Conservation (phyloP, 2,329 filamentous ascomycete genomes). For the Epichloe amarillans region DNA sequence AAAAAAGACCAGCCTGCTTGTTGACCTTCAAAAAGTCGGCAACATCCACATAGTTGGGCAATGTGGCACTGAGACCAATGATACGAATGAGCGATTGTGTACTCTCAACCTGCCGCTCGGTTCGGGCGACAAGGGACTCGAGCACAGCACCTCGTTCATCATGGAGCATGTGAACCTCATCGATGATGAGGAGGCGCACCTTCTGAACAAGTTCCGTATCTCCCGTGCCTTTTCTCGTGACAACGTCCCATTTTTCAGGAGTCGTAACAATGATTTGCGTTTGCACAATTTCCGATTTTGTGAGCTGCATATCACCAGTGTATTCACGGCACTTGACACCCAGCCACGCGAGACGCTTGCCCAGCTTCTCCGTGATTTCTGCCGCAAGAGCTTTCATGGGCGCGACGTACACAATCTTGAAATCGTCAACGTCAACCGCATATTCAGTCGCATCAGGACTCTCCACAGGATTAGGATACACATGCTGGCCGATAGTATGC, state of each 20-base stretch:
- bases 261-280: slow-evolving; percentile 98
- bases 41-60: slow-evolving; percentile 94
- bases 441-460: slow-evolving; percentile 64
- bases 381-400: slow-evolving; percentile 98
- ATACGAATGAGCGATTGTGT: slow-evolving; percentile 96
- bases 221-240: slow-evolving; percentile 91
- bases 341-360: slow-evolving; percentile 84
- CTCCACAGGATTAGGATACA: slow-evolving; percentile 66
- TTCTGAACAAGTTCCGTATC: slow-evolving; percentile 98
- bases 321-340: slow-evolving; percentile 85
- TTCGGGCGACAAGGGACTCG: slow-evolving; percentile 89
- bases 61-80: slow-evolving; percentile 83
- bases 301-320: slow-evolving; percentile 97
- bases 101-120: slow-evolving; percentile 91
- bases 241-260: slow-evolving; percentile 98
- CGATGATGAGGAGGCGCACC: slow-evolving; percentile 88
- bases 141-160: slow-evolving; percentile 93
- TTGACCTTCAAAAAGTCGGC: slow-evolving; percentile 96
- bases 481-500: slow-evolving; percentile 78
- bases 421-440: slow-evolving; percentile 69
- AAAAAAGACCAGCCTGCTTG: slow-evolving; percentile 74
- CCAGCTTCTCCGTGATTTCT: slow-evolving; percentile 88
- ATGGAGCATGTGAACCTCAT: slow-evolving; percentile 98
- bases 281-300: slow-evolving; percentile 86
- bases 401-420: slow-evolving; percentile 97